Evolutionary conservation across 2,329 filamentous ascomycete genomes (phyloP).

Genomic region (Penicillium italicum): DNA sequence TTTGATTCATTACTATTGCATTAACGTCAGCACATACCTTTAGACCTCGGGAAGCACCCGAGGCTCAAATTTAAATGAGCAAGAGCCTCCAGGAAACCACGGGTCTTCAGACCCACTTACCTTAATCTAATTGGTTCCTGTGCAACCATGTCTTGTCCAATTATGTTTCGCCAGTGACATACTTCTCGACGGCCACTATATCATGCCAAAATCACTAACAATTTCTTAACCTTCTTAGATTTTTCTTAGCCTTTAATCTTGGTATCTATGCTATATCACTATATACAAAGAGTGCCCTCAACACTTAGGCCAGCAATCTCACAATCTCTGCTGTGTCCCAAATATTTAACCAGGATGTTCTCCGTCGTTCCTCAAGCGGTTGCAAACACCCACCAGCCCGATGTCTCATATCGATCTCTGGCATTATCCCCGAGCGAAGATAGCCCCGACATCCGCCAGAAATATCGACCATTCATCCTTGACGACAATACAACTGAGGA

Average conservation of each 20-base stretch:
- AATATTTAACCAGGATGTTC: slow-evolving; percentile 1
- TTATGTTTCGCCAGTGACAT: background rate
- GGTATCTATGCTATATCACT: background rate
- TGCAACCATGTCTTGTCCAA: background rate
- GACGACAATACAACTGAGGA: slow-evolving; percentile 42
- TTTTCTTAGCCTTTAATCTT: background rate
- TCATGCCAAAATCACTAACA: background rate
- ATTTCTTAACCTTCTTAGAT: background rate
- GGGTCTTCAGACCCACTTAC: background rate
- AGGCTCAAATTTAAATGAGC: background rate
- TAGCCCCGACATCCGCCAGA: slow-evolving; percentile 43
- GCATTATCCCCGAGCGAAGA: slow-evolving; percentile 49
- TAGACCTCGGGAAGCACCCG: background rate
- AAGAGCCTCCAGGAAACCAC: background rate
- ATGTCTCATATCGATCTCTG: slow-evolving; percentile 32
- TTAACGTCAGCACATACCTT: too few species aligned
- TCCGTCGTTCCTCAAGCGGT: slow-evolving; percentile 1
- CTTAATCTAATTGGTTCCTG: background rate
- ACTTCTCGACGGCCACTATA: background rate
- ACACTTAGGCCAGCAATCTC: background rate
- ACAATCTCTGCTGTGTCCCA: background rate
- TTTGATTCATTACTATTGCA: too few species aligned
- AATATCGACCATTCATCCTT: slow-evolving; percentile 58
- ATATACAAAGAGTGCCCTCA: background rate
- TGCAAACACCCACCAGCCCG: background rate